These are phyloP conservation scores for Dothidotthia symphoricarpi DNA, from an alignment of 2,329 filamentous ascomycete genomes.

Conservation along the genomic window DNA sequence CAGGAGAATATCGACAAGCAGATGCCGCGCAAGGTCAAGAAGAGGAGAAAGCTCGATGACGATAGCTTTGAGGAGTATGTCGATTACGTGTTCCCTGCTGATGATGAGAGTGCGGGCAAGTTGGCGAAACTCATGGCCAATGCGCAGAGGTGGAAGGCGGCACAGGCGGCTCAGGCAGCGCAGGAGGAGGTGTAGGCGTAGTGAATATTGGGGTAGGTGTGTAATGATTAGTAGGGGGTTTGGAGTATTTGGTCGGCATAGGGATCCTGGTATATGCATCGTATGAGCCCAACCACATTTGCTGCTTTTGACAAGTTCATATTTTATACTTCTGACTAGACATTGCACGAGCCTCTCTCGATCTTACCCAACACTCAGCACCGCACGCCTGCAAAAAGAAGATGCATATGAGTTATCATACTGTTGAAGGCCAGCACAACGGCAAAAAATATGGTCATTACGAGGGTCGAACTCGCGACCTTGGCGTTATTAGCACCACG, in stretches of 20 bases:
- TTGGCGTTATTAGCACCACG: slow-evolving; percentile 15
- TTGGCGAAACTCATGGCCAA: slow-evolving; percentile 79
- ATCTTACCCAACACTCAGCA: too few relatives aligned
- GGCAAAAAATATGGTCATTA: slow-evolving; percentile 12
- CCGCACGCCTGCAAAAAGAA: too few relatives aligned
- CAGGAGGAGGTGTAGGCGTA: slow-evolving; percentile 3
- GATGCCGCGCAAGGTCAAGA: slow-evolving; percentile 93
- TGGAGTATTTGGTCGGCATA: too few relatives aligned
- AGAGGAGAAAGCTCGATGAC: slow-evolving; percentile 85
- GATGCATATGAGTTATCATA: too few relatives aligned
- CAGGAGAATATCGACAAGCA: slow-evolving; percentile 82
- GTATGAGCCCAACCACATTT: too few relatives aligned
- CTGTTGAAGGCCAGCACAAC: too few relatives aligned
- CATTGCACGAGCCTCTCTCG: too few relatives aligned
- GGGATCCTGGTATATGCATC: too few relatives aligned
- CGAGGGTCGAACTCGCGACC: slow-evolving; percentile 15
- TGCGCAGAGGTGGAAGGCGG: slow-evolving; percentile 85
- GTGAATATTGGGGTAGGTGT: background rate
- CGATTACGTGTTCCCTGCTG: slow-evolving; percentile 95
- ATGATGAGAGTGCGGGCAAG: slow-evolving; percentile 82
- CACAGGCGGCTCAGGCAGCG: slow-evolving; percentile 24
- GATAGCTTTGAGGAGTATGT: slow-evolving; percentile 95
- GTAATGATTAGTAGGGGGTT: too few relatives aligned
- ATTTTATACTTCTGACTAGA: too few relatives aligned
- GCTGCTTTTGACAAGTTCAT: too few relatives aligned